Conservation (phyloP, 2,329 filamentous ascomycete species). For the Pseudocercospora macadamiae region DNA sequence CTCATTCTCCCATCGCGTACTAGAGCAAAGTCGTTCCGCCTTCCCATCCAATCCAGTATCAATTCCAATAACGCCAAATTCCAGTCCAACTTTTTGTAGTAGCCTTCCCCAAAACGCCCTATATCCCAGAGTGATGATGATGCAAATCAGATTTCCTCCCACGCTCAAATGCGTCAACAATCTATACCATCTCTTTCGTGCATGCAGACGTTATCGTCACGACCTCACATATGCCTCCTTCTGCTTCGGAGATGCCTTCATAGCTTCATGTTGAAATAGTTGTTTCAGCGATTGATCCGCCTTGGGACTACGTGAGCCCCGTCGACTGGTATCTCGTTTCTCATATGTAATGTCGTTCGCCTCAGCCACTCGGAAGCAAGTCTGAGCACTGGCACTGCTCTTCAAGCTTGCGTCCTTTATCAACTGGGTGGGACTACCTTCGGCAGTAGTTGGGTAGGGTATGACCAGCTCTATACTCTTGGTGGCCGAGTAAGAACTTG, state of each 20-base stretch:
- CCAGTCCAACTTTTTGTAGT: not conserved
- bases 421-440: constrained; percentile 25
- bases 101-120: not conserved
- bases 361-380: constrained; percentile 36
- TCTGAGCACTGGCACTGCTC: constrained; percentile 37
- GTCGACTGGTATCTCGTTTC: constrained; percentile 20
- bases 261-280: constrained; percentile 40
- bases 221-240: not conserved
- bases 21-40: constrained; percentile 1
- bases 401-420: constrained; percentile 35
- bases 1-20: not conserved
- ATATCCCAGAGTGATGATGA: not conserved
- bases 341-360: constrained; percentile 32
- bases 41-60: not conserved
- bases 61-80: not conserved
- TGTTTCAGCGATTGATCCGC: constrained; percentile 37
- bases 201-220: not conserved
- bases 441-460: constrained; percentile 37
- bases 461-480: constrained; percentile 49
- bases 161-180: constrained; percentile 2
- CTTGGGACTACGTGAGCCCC: constrained; percentile 1
- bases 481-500: constrained; percentile 38
- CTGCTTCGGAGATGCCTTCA: constrained; percentile 32
- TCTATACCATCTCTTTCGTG: constrained; percentile 5
- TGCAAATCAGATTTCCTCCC: not conserved